Evolutionary conservation across 2,329 filamentous ascomycete genomes (phyloP), one percentile per base, ranked within the genome.

Genomic region (Xylariales sp.): DNA sequence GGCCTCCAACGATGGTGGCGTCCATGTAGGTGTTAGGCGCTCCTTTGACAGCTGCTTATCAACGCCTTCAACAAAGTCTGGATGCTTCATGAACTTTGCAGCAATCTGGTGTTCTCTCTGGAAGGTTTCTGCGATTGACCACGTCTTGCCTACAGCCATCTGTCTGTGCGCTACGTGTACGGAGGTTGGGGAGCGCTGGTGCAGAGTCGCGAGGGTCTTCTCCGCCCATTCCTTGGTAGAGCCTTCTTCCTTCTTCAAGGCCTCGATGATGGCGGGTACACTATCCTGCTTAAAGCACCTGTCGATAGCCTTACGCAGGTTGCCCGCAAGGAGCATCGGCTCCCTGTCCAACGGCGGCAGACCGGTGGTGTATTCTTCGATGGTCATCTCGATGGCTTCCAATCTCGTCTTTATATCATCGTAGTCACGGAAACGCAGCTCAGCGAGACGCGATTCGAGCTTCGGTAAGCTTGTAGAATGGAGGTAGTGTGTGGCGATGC

Each of bases 401-500:
- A 89, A 70, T 38, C 90, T 82, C 29, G 80, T 67, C 16, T 70
- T 49, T 16, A 85, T 66, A 27, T 61, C 49, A 40, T 86, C 78
- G 53, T 83, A 79, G 65, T 98, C 94, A 42, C 77, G 76, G 72
- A 98, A 98, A 19, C 83, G 77, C 45, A 98, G 75, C 66, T 98
- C 93, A 2, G 88, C 86, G 18, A 98, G 76, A 58, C 91, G 87
- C 15, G 81, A 74, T 61, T 95, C 88, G 41, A 98, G 76, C 50
- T 79, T 78, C 34, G 85, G 81, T 43, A 98, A 74, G 48, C 84
- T 83, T 43, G 87, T 89, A 29, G 91, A 95, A 72, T 98, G 86
- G 48, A 98, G 70, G 67, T 95, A 98, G 68, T 98, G 93, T 12
- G 93, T 97, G 43, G 93, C 93, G 52, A 98, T 73, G 41, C 93